A percentile compares a stretch with the other conserved stretches of the same genome.
phyloP scores from a whole-genome alignment of 768 basidiomycete genomes.

The Xerocomus brunneocitrinus region DNA sequence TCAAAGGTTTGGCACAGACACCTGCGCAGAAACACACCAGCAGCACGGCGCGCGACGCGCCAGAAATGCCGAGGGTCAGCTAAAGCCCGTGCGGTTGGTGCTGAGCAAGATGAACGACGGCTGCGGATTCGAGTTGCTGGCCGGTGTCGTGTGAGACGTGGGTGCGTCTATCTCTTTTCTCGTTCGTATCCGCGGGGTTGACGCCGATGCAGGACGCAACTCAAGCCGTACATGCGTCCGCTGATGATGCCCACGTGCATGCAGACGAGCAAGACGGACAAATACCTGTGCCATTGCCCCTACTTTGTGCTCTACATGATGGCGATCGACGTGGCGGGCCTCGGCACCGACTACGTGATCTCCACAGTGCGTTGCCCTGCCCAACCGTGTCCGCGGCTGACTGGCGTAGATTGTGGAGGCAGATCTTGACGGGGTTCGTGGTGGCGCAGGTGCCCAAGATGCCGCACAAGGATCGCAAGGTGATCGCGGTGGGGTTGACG shows the following conservation, averaged over 20 bases:
- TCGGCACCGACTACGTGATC: constrained; percentile 78
- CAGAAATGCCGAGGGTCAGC: constrained; percentile 69
- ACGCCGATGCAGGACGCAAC: constrained; percentile 41
- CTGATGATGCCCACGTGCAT: constrained; percentile 77
- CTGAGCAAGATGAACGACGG: constrained; percentile 83
- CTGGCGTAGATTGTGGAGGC: constrained; percentile 62
- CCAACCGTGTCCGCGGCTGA: neutral
- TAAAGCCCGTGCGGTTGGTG: constrained; percentile 74
- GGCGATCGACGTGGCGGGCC: constrained; percentile 67
- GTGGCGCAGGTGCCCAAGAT: constrained; percentile 78
- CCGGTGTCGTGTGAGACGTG: constrained; percentile 66
- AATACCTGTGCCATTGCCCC: constrained; percentile 78
- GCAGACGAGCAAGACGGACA: constrained; percentile 86
- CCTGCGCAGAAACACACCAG: constrained; percentile 82
- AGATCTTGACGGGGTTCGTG: constrained; percentile 72
- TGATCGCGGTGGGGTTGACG: constrained; percentile 75
- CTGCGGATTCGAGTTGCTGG: constrained; percentile 88
- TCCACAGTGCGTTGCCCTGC: constrained; percentile 39
- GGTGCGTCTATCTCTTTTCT: constrained; percentile 38
- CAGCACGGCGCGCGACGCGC: constrained; percentile 59
- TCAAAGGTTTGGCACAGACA: constrained; percentile 57
- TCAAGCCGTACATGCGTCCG: constrained; percentile 72
- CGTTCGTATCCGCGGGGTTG: neutral
- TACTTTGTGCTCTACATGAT: constrained; percentile 72
- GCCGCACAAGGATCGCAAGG: constrained; percentile 78